These are phyloP conservation scores for Kodamaea sagamina DNA, from an alignment of 805 yeast genomes.

Conservation along the genomic window DNA sequence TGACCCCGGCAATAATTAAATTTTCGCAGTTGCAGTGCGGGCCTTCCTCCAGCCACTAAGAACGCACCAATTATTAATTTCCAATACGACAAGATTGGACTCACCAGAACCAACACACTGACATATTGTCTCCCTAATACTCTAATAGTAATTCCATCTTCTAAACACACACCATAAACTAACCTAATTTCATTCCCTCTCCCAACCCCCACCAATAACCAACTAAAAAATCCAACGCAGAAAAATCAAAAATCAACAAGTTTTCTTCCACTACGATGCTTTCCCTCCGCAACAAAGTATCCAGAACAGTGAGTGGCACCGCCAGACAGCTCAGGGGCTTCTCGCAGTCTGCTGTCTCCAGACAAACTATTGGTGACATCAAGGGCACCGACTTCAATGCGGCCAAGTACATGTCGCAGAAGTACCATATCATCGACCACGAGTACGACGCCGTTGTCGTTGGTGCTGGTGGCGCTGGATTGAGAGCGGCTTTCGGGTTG, in stretches of 20 bases:
- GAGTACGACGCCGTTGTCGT: slow-evolving; percentile 97
- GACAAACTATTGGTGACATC: slow-evolving; percentile 41
- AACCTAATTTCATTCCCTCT: background rate
- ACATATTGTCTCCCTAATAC: too few species aligned
- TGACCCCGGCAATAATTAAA: background rate
- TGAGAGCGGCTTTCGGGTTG: slow-evolving; percentile 96
- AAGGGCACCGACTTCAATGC: slow-evolving; percentile 43
- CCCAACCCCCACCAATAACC: background rate
- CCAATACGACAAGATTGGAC: too few species aligned
- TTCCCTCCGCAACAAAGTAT: slow-evolving; percentile 13
- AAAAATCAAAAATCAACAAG: slow-evolving; percentile 5
- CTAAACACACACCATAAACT: background rate
- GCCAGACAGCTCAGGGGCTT: slow-evolving; percentile 22
- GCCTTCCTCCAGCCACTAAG: slow-evolving; percentile 8
- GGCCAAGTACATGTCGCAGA: slow-evolving; percentile 50
- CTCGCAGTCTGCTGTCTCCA: slow-evolving; percentile 29
- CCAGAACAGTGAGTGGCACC: slow-evolving; percentile 4
- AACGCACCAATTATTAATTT: slow-evolving; percentile 12
- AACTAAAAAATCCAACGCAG: background rate
- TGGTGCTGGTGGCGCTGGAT: slow-evolving; percentile 99
- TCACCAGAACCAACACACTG: slow-evolving; percentile 6
- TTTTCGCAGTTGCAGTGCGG: background rate
- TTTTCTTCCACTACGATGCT: slow-evolving; percentile 13
- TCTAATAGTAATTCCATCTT: too few species aligned
- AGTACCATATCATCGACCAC: slow-evolving; percentile 93